phyloP scores from a whole-genome alignment of 768 basidiomycete species.

The Leucogyrophana mollusca region DNA sequence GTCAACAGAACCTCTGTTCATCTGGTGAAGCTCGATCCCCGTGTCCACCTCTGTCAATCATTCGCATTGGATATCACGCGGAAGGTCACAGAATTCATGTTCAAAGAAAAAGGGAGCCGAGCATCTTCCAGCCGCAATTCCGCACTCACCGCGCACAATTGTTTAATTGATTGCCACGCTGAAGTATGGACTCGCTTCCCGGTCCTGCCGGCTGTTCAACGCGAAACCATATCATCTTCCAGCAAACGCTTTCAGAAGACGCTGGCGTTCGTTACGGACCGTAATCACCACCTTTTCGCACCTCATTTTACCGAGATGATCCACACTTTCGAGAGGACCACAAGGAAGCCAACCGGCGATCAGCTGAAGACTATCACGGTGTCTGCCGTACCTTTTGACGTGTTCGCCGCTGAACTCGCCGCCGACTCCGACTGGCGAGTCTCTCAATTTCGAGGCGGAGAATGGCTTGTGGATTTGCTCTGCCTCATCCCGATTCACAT shows the following conservation, averaged over 20 bases:
- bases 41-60: constrained; percentile 35
- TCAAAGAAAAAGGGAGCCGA: constrained; percentile 41
- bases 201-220: constrained; percentile 49
- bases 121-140: constrained; percentile 12
- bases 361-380: constrained; percentile 39
- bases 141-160: constrained; percentile 41
- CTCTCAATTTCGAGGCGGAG: constrained; percentile 47
- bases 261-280: constrained; percentile 45
- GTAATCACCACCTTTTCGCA: constrained; percentile 31
- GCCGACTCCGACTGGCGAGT: constrained; percentile 20
- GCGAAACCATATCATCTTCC: constrained; percentile 39
- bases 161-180: constrained; percentile 50
- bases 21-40: constrained; percentile 38
- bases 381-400: constrained; percentile 25
- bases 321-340: constrained; percentile 43
- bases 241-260: constrained; percentile 30
- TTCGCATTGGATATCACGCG: constrained; percentile 51
- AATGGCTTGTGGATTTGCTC: constrained; percentile 61
- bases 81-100: constrained; percentile 54
- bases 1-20: constrained; percentile 40
- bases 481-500: constrained; percentile 67
- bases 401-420: constrained; percentile 21
- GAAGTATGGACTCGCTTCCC: constrained; percentile 65
- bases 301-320: constrained; percentile 48
- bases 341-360: constrained; percentile 52